Percentiles rank a stretch among this genome's conserved stretches.
These are phyloP conservation scores for Fusarium burgessii DNA, from an alignment of 2,329 filamentous ascomycete genomes.

Conservation along the genomic window DNA sequence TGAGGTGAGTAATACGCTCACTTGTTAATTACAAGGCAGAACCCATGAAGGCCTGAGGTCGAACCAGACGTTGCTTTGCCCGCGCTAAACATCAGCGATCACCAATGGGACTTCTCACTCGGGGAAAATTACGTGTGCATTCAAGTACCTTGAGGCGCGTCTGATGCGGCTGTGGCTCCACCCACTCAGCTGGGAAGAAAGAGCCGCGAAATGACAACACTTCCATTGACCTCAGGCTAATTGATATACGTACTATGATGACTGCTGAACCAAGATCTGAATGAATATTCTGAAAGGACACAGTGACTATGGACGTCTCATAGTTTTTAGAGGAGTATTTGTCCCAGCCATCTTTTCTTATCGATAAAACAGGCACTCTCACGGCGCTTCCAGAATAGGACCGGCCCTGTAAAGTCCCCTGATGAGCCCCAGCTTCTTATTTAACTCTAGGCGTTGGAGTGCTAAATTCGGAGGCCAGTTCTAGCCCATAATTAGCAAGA, in stretches of 20 bases:
- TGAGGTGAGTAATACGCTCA: background rate
- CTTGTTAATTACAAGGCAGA: slow-evolving; percentile 10
- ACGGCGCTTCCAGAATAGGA: slow-evolving; percentile 21
- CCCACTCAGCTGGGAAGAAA: slow-evolving; percentile 24
- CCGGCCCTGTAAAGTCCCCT: slow-evolving; percentile 17
- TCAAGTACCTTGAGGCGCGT: slow-evolving; percentile 40
- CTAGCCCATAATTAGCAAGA: slow-evolving; percentile 8
- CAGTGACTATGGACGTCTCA: background rate
- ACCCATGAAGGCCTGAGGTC: slow-evolving; percentile 40
- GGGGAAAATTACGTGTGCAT: slow-evolving; percentile 6
- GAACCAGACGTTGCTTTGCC: slow-evolving; percentile 37
- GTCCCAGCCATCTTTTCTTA: background rate
- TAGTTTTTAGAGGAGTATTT: background rate
- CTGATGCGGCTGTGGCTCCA: slow-evolving; percentile 44
- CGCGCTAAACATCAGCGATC: slow-evolving; percentile 40
- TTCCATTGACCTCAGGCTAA: slow-evolving; percentile 2
- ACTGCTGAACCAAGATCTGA: background rate
- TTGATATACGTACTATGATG: background rate
- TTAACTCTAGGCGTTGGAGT: slow-evolving; percentile 25
- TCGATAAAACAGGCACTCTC: background rate
- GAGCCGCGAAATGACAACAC: slow-evolving; percentile 43
- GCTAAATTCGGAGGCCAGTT: slow-evolving; percentile 8
- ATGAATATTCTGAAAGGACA: background rate
- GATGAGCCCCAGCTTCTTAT: slow-evolving; percentile 24
- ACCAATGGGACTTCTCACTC: slow-evolving; percentile 37